Percentiles rank a stretch among this genome's conserved stretches.
These are phyloP conservation scores for Coniochaeta hoffmannii DNA, from an alignment of 2,329 filamentous ascomycete genomes.

Conservation along the genomic window DNA sequence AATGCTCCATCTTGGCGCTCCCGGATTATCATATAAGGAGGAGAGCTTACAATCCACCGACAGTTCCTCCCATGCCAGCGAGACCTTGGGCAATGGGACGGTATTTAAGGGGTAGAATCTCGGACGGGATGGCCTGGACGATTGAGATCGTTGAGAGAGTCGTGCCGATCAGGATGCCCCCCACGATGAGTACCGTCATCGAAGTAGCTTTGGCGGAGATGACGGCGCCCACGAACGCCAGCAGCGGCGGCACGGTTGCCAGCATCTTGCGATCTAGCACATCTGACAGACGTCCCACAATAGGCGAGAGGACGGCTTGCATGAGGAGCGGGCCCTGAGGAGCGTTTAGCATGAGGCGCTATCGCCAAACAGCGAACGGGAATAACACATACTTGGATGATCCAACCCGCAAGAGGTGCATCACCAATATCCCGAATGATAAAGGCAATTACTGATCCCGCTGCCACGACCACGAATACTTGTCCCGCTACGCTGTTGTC, in stretches of 20 bases:
- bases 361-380: background rate
- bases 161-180: constrained; percentile 48
- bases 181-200: constrained; percentile 49
- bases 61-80: constrained; percentile 38
- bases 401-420: constrained; percentile 42
- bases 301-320: constrained; percentile 48
- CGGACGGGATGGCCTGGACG: constrained; percentile 47
- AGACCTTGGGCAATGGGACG: constrained; percentile 48
- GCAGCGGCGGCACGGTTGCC: constrained; percentile 40
- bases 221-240: constrained; percentile 45
- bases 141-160: constrained; percentile 48
- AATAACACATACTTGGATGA: constrained; percentile 36
- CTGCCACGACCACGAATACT: constrained; percentile 47
- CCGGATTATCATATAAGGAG: background rate
- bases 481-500: constrained; percentile 38
- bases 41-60: constrained; percentile 44
- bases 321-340: constrained; percentile 46
- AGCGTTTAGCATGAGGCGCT: background rate
- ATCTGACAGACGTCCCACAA: constrained; percentile 49
- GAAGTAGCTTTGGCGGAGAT: constrained; percentile 46
- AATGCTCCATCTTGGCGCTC: background rate
- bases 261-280: constrained; percentile 48
- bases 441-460: constrained; percentile 48
- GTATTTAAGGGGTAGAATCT: constrained; percentile 49
- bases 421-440: constrained; percentile 46